Percentiles rank a stretch among this genome's conserved stretches.
These are phyloP conservation scores for Talaromyces trachyspermus DNA, from an alignment of 495 filamentous ascomycete species.

Conservation along the genomic window DNA sequence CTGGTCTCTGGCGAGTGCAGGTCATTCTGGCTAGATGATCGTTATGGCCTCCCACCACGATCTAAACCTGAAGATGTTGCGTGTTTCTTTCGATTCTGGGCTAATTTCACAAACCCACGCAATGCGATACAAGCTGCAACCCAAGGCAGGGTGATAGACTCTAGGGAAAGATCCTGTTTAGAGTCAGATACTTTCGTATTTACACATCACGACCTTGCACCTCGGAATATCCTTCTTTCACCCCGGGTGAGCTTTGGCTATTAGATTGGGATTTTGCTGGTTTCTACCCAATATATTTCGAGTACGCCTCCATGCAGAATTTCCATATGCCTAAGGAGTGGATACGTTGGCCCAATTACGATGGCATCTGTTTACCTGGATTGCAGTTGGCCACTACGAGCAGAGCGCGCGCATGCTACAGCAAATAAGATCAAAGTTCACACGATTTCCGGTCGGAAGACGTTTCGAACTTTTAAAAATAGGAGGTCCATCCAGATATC, in stretches of 20 bases:
- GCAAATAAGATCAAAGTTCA: conserved; percentile 12
- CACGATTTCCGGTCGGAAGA: conserved; percentile 9
- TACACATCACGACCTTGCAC: conserved; percentile 20
- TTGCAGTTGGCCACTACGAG: conserved; percentile 12
- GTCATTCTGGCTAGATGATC: conserved; percentile 16
- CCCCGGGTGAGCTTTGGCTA: conserved; percentile 16
- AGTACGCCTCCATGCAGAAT: conserved; percentile 17
- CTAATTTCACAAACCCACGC: conserved; percentile 1
- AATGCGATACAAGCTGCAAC: conserved; percentile 3
- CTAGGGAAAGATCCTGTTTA: neutral
- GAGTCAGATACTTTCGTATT: conserved; percentile 15
- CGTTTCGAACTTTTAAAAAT: conserved; percentile 10
- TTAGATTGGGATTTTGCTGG: conserved; percentile 23
- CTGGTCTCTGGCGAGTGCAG: conserved; percentile 13
- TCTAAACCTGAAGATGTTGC: conserved; percentile 4
- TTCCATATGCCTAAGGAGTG: conserved; percentile 11
- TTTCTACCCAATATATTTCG: conserved; percentile 22
- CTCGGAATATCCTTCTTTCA: conserved; percentile 23
- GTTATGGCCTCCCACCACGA: conserved; percentile 8
- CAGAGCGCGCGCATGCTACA: conserved; percentile 1
- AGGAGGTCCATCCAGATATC: conserved; percentile 2
- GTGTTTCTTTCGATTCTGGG: conserved; percentile 5
- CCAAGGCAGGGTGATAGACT: neutral
- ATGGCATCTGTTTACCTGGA: conserved; percentile 15
- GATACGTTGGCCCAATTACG: conserved; percentile 8